Conservation (phyloP, 78 protist genomes). For the Pigoraptor vietnamica region DNA sequence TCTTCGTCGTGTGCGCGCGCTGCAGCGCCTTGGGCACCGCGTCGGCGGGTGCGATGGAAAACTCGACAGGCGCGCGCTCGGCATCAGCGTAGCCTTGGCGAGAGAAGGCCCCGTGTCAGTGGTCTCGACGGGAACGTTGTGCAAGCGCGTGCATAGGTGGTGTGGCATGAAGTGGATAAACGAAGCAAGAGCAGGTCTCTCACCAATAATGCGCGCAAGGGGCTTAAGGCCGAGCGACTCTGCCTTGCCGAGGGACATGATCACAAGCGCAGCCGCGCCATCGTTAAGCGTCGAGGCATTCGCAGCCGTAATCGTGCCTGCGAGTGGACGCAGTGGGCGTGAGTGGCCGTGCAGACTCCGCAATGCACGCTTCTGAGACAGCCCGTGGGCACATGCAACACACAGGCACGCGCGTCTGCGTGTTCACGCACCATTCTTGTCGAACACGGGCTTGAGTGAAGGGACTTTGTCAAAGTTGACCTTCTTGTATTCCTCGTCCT, state of each 20-base stretch:
- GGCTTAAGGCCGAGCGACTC: conserved; percentile 52
- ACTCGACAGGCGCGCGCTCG: conserved; percentile 84
- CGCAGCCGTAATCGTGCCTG: conserved; percentile 91
- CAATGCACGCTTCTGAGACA: background rate
- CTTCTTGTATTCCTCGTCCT: conserved; percentile 71
- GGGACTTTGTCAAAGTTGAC: conserved; percentile 58
- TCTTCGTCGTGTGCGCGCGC: conserved; percentile 12
- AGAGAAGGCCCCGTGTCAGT: background rate
- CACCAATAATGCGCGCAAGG: conserved; percentile 57
- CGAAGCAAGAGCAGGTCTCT: too few relatives aligned
- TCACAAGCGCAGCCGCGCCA: conserved; percentile 92
- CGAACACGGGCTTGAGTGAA: conserved; percentile 67
- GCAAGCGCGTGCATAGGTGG: background rate
- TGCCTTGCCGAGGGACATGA: conserved; percentile 62
- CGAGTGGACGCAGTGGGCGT: background rate
- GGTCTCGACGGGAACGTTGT: too few relatives aligned
- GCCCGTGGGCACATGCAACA: background rate
- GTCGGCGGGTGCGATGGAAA: conserved; percentile 85
- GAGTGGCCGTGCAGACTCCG: background rate
- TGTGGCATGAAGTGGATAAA: too few relatives aligned
- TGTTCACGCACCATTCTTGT: conserved; percentile 41
- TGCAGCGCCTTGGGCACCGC: conserved; percentile 68
- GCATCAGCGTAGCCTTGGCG: conserved; percentile 84
- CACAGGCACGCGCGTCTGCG: too few relatives aligned
- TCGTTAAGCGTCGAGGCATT: conserved; percentile 88